These are phyloP conservation scores for Catunica adiposa DNA, from an alignment of 2,329 filamentous ascomycete species.

Conservation along the genomic window DNA sequence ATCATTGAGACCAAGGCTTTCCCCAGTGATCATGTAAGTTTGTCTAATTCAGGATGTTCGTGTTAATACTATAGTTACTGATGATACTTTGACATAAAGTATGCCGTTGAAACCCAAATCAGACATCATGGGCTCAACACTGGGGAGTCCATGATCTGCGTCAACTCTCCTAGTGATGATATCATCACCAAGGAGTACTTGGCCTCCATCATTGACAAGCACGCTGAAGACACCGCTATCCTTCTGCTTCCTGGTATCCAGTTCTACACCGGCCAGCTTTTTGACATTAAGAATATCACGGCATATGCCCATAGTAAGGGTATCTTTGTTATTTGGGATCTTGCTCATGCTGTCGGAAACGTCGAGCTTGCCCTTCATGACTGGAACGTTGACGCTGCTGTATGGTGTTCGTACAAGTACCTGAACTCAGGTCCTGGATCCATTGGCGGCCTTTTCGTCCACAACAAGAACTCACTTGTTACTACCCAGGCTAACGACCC, in stretches of 20 bases:
- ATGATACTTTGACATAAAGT: conserved; percentile 28
- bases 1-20: conserved; percentile 73
- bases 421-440: conserved; percentile 71
- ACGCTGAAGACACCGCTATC: conserved; percentile 56
- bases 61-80: background rate
- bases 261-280: conserved; percentile 79
- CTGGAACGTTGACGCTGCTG: conserved; percentile 83
- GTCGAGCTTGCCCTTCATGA: conserved; percentile 65
- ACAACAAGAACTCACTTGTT: conserved; percentile 53
- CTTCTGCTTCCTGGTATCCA: conserved; percentile 75
- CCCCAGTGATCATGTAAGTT: conserved; percentile 57
- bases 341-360: conserved; percentile 75
- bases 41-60: background rate
- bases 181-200: conserved; percentile 56
- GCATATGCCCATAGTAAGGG: conserved; percentile 54
- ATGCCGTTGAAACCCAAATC: conserved; percentile 64
- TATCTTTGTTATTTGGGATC: conserved; percentile 70
- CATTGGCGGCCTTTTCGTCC: conserved; percentile 68
- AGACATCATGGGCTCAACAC: conserved; percentile 48
- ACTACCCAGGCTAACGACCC: conserved; percentile 19
- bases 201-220: conserved; percentile 53
- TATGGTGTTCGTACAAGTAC: conserved; percentile 93
- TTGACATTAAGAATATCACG: conserved; percentile 71
- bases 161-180: conserved; percentile 39
- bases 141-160: conserved; percentile 48